Evolutionary conservation across 2,329 filamentous ascomycete species (phyloP).

Genomic region (Aureobasidium sp.): DNA sequence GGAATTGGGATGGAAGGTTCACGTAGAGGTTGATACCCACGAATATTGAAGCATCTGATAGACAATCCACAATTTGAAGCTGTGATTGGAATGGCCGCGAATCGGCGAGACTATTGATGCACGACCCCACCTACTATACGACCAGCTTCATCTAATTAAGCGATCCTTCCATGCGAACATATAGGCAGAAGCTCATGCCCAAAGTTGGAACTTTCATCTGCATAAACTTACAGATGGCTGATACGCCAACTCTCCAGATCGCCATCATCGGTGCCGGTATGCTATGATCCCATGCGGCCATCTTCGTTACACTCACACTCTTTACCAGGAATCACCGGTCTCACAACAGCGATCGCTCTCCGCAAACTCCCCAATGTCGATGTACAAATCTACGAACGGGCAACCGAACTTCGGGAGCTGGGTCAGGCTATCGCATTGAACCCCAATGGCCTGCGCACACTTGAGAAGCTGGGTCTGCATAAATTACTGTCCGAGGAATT

Average conservation of each 20-base stretch:
- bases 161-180: not conserved
- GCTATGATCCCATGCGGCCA: not conserved
- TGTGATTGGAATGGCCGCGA: not conserved
- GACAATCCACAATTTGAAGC: not conserved
- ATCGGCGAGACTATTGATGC: not conserved
- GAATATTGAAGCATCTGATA: slow-evolving; percentile 1
- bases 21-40: slow-evolving; percentile 6
- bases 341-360: slow-evolving; percentile 30
- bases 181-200: not conserved
- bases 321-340: slow-evolving; percentile 30
- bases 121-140: not conserved
- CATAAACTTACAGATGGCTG: slow-evolving; percentile 6
- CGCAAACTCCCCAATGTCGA: slow-evolving; percentile 22
- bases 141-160: not conserved
- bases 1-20: not conserved
- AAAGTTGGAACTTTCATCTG: not conserved
- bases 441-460: slow-evolving; percentile 30
- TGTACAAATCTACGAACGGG: slow-evolving; percentile 29
- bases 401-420: slow-evolving; percentile 28
- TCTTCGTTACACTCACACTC: not conserved
- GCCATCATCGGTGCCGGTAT: slow-evolving; percentile 26
- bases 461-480: slow-evolving; percentile 27
- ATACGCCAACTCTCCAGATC: slow-evolving; percentile 14
- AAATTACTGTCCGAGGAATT: slow-evolving; percentile 26
- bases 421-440: slow-evolving; percentile 31